These are phyloP conservation scores for Globisporangium polare DNA, from an alignment of 352 stramenopile species.

Conservation along the genomic window DNA sequence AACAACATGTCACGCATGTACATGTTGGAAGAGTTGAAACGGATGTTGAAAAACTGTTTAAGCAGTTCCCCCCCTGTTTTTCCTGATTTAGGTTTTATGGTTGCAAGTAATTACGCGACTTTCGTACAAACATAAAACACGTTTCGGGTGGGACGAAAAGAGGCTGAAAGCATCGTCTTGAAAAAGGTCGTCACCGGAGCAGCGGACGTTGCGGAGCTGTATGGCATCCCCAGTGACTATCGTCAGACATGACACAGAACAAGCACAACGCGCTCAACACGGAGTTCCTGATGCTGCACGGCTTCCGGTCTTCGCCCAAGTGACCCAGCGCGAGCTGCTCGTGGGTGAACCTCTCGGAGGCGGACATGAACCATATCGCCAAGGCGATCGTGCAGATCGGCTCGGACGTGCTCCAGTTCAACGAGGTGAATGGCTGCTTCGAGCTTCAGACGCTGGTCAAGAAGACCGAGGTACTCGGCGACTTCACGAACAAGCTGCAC, in stretches of 20 bases:
- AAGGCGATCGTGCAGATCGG: constrained; percentile 40
- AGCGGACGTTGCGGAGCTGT: too few relatives aligned
- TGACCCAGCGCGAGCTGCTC: neutral
- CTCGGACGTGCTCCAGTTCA: constrained; percentile 62
- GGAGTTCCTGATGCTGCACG: neutral
- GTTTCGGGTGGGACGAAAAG: too few relatives aligned
- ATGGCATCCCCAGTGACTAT: too few relatives aligned
- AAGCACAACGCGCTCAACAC: neutral
- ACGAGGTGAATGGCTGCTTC: constrained; percentile 57
- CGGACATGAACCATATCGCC: constrained; percentile 25
- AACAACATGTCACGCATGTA: too few relatives aligned
- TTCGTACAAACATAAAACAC: too few relatives aligned
- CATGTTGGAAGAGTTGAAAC: too few relatives aligned
- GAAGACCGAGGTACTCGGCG: constrained; percentile 35
- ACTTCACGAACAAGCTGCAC: constrained; percentile 58
- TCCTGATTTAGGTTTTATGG: too few relatives aligned
- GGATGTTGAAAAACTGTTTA: too few relatives aligned
- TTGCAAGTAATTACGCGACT: too few relatives aligned
- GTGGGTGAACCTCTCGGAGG: neutral
- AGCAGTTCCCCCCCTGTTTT: too few relatives aligned
- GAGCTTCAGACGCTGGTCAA: constrained; percentile 46
- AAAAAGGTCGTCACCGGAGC: too few relatives aligned
- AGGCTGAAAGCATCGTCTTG: too few relatives aligned
- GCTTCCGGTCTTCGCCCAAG: neutral
- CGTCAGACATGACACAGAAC: neutral